phyloP scores from a whole-genome alignment of 2,329 filamentous ascomycete genomes.

The Penicillium sp. region DNA sequence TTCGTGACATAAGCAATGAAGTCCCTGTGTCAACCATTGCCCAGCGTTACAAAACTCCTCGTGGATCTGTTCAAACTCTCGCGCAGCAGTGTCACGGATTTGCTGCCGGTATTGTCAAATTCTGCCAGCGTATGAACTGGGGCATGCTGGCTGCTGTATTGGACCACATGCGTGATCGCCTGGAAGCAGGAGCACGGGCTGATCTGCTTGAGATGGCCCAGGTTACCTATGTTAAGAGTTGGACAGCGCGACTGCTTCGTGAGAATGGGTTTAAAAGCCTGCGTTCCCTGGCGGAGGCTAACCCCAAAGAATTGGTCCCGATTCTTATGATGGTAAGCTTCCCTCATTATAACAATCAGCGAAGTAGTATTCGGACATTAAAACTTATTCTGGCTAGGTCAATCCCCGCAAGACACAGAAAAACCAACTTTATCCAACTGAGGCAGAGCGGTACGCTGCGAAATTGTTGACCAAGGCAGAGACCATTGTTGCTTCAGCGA shows the following conservation, averaged over 20 bases:
- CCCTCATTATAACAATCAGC: neutral
- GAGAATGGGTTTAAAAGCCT: constrained; percentile 75
- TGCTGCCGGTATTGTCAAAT: constrained; percentile 77
- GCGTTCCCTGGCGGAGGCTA: constrained; percentile 69
- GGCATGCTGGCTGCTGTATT: constrained; percentile 72
- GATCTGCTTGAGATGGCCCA: constrained; percentile 73
- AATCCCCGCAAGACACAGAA: constrained; percentile 64
- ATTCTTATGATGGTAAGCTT: constrained; percentile 68
- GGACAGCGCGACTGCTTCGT: constrained; percentile 74
- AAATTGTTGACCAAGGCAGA: constrained; percentile 70
- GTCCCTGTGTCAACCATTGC: constrained; percentile 71
- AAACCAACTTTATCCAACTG: constrained; percentile 58
- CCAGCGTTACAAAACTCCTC: constrained; percentile 70
- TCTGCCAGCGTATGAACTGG: constrained; percentile 78
- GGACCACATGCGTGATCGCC: constrained; percentile 74
- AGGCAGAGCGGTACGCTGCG: constrained; percentile 64
- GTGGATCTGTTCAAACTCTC: constrained; percentile 72
- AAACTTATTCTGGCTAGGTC: constrained; percentile 49
- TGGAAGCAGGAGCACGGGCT: constrained; percentile 71
- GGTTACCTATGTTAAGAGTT: constrained; percentile 76
- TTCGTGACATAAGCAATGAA: constrained; percentile 80
- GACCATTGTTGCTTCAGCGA: constrained; percentile 70
- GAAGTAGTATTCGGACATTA: constrained; percentile 3
- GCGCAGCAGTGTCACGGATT: constrained; percentile 78
- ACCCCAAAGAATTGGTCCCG: constrained; percentile 69